Evolutionary conservation across 129 eudicot species (phyloP).

Genomic region (Flaveria brownii): DNA sequence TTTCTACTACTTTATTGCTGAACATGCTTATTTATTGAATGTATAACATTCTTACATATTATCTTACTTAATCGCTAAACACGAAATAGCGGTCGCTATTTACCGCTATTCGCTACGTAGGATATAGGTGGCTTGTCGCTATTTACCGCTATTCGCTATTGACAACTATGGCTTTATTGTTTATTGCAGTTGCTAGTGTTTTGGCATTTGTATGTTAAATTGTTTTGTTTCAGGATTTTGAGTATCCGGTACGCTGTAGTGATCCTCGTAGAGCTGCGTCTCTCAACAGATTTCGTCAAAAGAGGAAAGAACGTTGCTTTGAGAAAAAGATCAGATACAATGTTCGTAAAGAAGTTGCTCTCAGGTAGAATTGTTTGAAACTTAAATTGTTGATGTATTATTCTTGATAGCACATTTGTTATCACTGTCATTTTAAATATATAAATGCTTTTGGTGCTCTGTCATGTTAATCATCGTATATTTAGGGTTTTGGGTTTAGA

Average conservation of each 20-base stretch:
- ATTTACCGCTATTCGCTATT: too few relatives aligned
- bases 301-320: slow-evolving; percentile 68
- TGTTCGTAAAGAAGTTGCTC: slow-evolving; percentile 79
- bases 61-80: too few relatives aligned
- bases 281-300: slow-evolving; percentile 56
- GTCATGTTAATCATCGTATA: background rate
- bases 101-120: too few relatives aligned
- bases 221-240: slow-evolving; percentile 36
- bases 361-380: slow-evolving; percentile 41
- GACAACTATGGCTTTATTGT: slow-evolving; percentile 7
- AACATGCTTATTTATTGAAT: too few relatives aligned
- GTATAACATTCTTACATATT: too few relatives aligned
- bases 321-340: slow-evolving; percentile 75
- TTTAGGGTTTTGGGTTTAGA: background rate
- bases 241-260: slow-evolving; percentile 39
- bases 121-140: too few relatives aligned
- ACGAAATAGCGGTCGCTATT: too few relatives aligned
- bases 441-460: background rate
- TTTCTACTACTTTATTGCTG: too few relatives aligned
- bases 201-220: background rate
- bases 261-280: slow-evolving; percentile 72
- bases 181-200: background rate
- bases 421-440: background rate
- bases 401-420: background rate
- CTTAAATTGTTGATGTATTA: background rate